phyloP scores from a whole-genome alignment of 805 yeast genomes.

The Yamadazyma phyllophila region DNA sequence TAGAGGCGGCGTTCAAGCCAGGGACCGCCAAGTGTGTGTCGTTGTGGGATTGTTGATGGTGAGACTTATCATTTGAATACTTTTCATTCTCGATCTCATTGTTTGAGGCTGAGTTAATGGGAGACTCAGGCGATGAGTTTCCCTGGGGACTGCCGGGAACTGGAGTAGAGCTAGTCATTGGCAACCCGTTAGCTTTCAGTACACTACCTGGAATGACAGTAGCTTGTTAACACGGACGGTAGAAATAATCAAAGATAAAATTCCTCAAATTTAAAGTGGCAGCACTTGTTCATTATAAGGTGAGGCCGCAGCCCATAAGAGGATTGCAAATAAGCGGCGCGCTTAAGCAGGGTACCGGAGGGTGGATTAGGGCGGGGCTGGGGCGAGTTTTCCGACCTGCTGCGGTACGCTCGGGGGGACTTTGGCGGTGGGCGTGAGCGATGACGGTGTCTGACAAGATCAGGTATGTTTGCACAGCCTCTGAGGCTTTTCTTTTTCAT shows the following conservation, averaged over 20 bases:
- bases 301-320: neutral
- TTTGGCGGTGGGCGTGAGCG: too few relatives aligned
- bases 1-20: neutral
- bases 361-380: neutral
- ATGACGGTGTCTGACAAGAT: neutral
- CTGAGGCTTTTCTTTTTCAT: constrained; percentile 3
- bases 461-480: constrained; percentile 5
- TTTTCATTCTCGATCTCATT: too few relatives aligned
- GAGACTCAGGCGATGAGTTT: neutral
- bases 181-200: neutral
- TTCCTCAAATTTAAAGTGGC: neutral
- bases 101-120: neutral
- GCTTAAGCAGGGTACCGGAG: neutral
- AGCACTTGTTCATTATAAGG: neutral
- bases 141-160: neutral
- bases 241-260: too few relatives aligned
- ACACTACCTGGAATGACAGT: too few relatives aligned
- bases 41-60: neutral
- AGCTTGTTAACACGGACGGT: too few relatives aligned
- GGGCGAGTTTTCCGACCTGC: neutral
- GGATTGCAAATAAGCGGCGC: neutral
- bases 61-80: too few relatives aligned
- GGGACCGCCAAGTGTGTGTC: neutral
- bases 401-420: too few relatives aligned
- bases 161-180: neutral